Evolutionary conservation across 129 eudicot species (phyloP).

Genomic region (Deinandra increscens): DNA sequence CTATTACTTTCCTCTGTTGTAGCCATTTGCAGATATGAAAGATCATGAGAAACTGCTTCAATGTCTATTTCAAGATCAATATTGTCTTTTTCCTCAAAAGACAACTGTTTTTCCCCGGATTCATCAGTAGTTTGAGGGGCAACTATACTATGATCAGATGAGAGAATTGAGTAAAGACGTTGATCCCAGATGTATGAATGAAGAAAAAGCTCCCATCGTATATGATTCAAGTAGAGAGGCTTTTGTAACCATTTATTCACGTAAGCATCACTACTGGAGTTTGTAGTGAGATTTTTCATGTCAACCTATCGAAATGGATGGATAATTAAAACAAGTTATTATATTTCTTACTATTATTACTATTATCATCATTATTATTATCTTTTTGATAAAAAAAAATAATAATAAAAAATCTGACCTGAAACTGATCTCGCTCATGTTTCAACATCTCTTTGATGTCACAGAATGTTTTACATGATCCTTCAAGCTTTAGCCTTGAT

Average conservation of each 20-base stretch:
- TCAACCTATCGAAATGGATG: constrained; percentile 43
- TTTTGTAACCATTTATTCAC: constrained; percentile 37
- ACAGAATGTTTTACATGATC: constrained; percentile 55
- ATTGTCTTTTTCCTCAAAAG: constrained; percentile 23
- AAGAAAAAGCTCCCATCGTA: constrained; percentile 68
- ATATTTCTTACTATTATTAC: neutral
- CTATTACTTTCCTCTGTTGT: constrained; percentile 23
- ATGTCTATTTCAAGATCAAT: constrained; percentile 17
- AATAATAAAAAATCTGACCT: too few species aligned
- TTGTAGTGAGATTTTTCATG: constrained; percentile 34
- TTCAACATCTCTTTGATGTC: constrained; percentile 65
- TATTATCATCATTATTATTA: neutral
- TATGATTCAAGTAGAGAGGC: constrained; percentile 55
- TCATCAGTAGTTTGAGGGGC: constrained; percentile 17
- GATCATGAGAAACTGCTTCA: constrained; percentile 29
- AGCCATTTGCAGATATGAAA: constrained; percentile 6
- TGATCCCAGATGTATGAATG: constrained; percentile 77
- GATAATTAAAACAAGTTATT: neutral
- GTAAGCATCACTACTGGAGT: constrained; percentile 31
- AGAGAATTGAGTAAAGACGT: constrained; percentile 64
- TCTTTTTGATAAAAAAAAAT: neutral
- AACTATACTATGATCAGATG: constrained; percentile 42
- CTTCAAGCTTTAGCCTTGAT: constrained; percentile 49
- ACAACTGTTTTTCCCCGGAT: constrained; percentile 13
- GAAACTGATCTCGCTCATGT: constrained; percentile 60